Percentiles rank a stretch among this genome's conserved stretches.
Evolutionary conservation across 345 rosid species (phyloP).

Genomic region (Eucalyptus fibrosa): DNA sequence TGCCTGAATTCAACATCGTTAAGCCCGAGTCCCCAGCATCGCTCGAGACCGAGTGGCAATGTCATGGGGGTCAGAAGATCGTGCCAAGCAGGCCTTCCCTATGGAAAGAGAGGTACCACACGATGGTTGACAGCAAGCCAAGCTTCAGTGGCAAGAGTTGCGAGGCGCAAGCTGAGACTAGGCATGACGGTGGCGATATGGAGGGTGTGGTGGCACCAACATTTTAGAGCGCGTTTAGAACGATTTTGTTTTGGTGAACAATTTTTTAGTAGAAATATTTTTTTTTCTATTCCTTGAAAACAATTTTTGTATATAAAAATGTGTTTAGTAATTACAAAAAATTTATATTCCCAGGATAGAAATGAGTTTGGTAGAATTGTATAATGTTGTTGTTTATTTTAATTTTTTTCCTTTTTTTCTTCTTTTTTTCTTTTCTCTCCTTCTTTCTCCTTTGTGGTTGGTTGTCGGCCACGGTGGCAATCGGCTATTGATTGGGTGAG

Average conservation of each 20-base stretch:
- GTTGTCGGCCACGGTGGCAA: rapidly evolving
- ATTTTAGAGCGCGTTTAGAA: no score
- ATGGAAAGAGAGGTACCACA: background rate
- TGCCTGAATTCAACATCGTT: no score
- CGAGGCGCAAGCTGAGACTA: rapidly evolving
- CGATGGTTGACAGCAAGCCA: rapidly evolving
- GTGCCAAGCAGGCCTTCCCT: rapidly evolving
- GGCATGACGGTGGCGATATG: rapidly evolving
- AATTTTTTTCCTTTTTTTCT: no score
- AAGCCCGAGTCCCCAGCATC: background rate
- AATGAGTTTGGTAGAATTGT: no score
- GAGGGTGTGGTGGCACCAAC: rapidly evolving
- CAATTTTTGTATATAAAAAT: rapidly evolving
- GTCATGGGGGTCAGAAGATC: no score
- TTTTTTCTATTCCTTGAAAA: no score
- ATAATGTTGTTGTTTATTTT: no score
- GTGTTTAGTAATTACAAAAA: rapidly evolving
- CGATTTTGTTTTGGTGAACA: rapidly evolving
- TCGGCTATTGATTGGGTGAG: rapidly evolving
- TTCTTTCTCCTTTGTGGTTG: no score
- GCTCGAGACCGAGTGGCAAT: background rate
- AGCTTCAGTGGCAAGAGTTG: background rate
- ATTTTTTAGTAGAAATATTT: no score
- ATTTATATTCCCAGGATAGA: rapidly evolving
- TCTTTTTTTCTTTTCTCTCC: no score